Evolutionary conservation across 768 basidiomycete species (phyloP), one percentile per base, ranked within the genome.

Genomic region (Ramaria sp.): DNA sequence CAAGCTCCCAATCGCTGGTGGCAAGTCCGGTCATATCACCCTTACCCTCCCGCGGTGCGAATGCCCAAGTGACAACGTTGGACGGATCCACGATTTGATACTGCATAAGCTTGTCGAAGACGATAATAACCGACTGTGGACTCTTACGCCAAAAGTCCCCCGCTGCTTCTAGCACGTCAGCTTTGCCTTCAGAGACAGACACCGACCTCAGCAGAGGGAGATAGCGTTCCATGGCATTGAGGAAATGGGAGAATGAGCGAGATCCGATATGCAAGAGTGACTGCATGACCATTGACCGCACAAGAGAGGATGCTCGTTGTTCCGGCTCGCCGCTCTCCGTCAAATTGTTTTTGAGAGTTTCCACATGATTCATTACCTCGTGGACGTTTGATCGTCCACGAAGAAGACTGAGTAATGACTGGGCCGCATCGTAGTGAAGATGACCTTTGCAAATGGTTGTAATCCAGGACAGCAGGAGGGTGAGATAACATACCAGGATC

Each of bases 81-180:
- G 83, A 82, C 0, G 94, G 91, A 63, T 97, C 93, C 41, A 98
- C 86, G 57, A 98, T 89, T 67, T 96, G 93, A 70, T 99, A 99
- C 67, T 98, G 95, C 83, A 98, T 88, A 54, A 98, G 74, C 72
- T 99, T 99, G 75, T 98, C 96, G 60, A 95, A 86, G 7, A 97
- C 92, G 65, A 99, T 93, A 15, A 78, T 77, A 48, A 93, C 75
- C 83, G 93, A 91, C 63, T 97, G 93, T 31, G 79, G 74, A 65
- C 88, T 91, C 63, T 82, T 70, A 61, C 77, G 78, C 94, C 94
- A 99, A 72, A 94, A 98, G 4, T 74, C 68, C 0, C 82, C 80
- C 0, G 86, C 81, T 2, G 84, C 79, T 13, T 75, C 75, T 13
- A 97, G 77, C 59, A 97, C 80, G 62, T 89, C 80, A 39, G 72